Evolutionary conservation across 495 filamentous ascomycete species (phyloP).

Genomic region (Penicillium waksmanii): DNA sequence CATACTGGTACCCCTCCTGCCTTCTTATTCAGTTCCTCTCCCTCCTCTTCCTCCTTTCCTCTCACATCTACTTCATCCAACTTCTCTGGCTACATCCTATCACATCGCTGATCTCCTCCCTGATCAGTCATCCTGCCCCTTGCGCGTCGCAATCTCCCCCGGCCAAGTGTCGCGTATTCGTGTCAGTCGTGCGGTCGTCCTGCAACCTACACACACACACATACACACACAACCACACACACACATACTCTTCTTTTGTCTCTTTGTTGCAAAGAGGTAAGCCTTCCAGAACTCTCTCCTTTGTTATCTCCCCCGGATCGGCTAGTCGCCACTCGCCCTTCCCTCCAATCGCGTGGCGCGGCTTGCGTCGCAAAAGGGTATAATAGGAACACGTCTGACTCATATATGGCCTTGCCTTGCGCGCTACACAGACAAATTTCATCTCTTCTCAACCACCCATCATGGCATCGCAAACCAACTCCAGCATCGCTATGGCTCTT

Average conservation of each 20-base stretch:
- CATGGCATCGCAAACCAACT: slow-evolving; percentile 56
- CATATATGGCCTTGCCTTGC: slow-evolving; percentile 20
- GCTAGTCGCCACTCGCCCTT: slow-evolving; percentile 23
- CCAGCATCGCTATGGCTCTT: slow-evolving; percentile 66
- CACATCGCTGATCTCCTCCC: neutral
- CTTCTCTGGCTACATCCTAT: neutral
- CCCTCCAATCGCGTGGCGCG: slow-evolving; percentile 23
- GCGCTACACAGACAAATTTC: slow-evolving; percentile 12
- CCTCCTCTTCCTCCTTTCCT: neutral
- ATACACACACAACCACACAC: slow-evolving; percentile 6
- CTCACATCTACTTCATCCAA: neutral
- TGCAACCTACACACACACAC: slow-evolving; percentile 8
- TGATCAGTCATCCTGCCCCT: slow-evolving; percentile 7
- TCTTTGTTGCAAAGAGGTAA: slow-evolving; percentile 32
- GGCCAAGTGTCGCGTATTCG: slow-evolving; percentile 8
- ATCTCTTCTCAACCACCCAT: slow-evolving; percentile 21
- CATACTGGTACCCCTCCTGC: slow-evolving; percentile 1
- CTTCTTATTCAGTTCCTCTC: neutral
- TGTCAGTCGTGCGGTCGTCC: slow-evolving; percentile 1
- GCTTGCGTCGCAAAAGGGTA: slow-evolving; percentile 13
- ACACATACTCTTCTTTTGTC: slow-evolving; percentile 7
- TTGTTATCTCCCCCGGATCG: slow-evolving; percentile 6
- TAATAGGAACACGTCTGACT: slow-evolving; percentile 31
- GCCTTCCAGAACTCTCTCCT: slow-evolving; percentile 10
- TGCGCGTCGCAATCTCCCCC: slow-evolving; percentile 8